Conservation (phyloP, 306 rosid species). For the Casuarina equisetifolia region DNA sequence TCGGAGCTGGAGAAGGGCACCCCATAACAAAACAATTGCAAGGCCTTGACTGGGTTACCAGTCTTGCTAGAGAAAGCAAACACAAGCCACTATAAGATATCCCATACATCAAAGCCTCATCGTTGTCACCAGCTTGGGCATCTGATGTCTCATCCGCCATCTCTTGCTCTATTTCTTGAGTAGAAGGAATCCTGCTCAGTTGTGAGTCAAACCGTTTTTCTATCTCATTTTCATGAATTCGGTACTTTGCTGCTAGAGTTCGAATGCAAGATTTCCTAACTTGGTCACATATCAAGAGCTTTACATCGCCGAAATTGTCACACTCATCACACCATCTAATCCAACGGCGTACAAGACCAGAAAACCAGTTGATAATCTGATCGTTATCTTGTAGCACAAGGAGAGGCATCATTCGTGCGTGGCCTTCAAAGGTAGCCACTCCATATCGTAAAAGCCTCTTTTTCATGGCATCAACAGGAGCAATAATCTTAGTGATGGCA, state of each 20-base stretch:
- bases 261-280: constrained; percentile 87
- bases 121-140: constrained; percentile 52
- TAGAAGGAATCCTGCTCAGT: constrained; percentile 61
- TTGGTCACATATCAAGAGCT: constrained; percentile 52
- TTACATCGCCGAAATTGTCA: constrained; percentile 64
- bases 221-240: constrained; percentile 63
- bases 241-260: constrained; percentile 82
- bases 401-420: constrained; percentile 49
- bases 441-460: constrained; percentile 72
- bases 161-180: constrained; percentile 53
- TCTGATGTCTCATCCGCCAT: constrained; percentile 37
- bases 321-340: constrained; percentile 68
- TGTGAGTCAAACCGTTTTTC: constrained; percentile 70
- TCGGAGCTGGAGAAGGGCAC: constrained; percentile 63
- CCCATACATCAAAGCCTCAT: constrained; percentile 81
- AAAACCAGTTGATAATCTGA: constrained; percentile 82
- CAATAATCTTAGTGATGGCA: constrained; percentile 56
- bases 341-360: constrained; percentile 77
- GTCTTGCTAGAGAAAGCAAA: constrained; percentile 74
- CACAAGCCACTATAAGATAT: constrained; percentile 71
- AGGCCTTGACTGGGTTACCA: constrained; percentile 69
- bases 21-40: constrained; percentile 82
- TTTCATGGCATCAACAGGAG: constrained; percentile 61
- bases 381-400: constrained; percentile 67
- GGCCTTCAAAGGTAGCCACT: constrained; percentile 58